Evolutionary conservation across 441 rosid species (phyloP), one percentile per base, ranked within the genome.

Genomic region (Populus hybrid): DNA sequence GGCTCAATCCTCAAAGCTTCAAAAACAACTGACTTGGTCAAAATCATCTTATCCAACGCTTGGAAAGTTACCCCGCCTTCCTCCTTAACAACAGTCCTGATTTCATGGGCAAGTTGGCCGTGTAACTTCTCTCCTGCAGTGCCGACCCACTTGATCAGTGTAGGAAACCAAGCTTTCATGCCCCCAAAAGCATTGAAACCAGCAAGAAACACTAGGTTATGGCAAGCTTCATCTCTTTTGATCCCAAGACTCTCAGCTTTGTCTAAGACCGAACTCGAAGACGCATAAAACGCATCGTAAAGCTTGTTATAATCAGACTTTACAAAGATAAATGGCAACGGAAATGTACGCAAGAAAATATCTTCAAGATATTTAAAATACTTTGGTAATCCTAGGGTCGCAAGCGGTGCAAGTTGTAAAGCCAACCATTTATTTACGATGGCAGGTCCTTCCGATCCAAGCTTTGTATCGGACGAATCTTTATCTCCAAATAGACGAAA

Each of bases 161-260:
- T 83, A 6, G 95, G 90, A 73, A 91, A 85, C 61, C 84, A 67
- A 21, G 81, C 4, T 71, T 81, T 86, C 83, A 91, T 78, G 24
- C 93, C 95, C 14, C 92, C 95, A 57, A 81, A 88, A 12, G 92
- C 83, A 69, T 91, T 91, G 73, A 91, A 91, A 80, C 92, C 88
- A 14, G 91, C 87, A 72, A 87, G 78, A 81, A 89, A 91, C 42
- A 89, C 63, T 34, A 91, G 79, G 80, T 91, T 91, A 82, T 91
- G 92, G 79, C 90, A 87, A 3, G 93, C 92, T 82, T 91, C 93
- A 32, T 88, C 93, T 34, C 88, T 82, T 28, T 87, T 65, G 53
- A 91, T 78, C 34, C 91, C 92, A 68, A 87, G 36, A 50, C 57
- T 78, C 78, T 84, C 90, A 9, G 92, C 95, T 75, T 82, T 85